Percentiles rank a stretch among this genome's conserved stretches.
Evolutionary conservation across 2,329 filamentous ascomycete species (phyloP).

Genomic region (Hirsutella thompsonii): DNA sequence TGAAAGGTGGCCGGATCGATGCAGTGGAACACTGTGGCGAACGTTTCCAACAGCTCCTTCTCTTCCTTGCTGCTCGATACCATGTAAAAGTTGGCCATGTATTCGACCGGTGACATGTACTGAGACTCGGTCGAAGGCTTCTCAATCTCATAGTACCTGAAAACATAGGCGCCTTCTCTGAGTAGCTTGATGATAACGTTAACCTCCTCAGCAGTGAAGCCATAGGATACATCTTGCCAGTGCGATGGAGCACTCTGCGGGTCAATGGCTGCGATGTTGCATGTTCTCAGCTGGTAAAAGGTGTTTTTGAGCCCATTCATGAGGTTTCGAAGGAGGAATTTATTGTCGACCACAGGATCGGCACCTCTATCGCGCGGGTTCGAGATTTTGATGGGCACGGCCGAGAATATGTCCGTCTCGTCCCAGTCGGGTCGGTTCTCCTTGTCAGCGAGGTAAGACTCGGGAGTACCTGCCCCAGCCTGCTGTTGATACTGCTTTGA

Average conservation of each 20-base stretch:
- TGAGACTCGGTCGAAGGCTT: slow-evolving; percentile 60
- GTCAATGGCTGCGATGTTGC: slow-evolving; percentile 71
- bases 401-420: slow-evolving; percentile 92
- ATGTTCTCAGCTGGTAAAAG: slow-evolving; percentile 86
- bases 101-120: slow-evolving; percentile 74
- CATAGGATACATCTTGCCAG: slow-evolving; percentile 91
- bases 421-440: slow-evolving; percentile 85
- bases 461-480: slow-evolving; percentile 46
- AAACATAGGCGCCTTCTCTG: slow-evolving; percentile 89
- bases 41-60: slow-evolving; percentile 93
- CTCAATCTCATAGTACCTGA: slow-evolving; percentile 91
- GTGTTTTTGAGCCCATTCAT: slow-evolving; percentile 94
- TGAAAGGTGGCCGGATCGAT: slow-evolving; percentile 98
- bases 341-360: slow-evolving; percentile 91
- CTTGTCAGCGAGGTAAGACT: slow-evolving; percentile 76
- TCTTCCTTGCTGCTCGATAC: slow-evolving; percentile 90
- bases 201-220: slow-evolving; percentile 95
- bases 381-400: slow-evolving; percentile 89
- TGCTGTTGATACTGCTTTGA: slow-evolving; percentile 66
- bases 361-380: slow-evolving; percentile 80
- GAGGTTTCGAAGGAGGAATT: slow-evolving; percentile 92
- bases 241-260: slow-evolving; percentile 68
- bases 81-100: slow-evolving; percentile 91
- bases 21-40: slow-evolving; percentile 96
- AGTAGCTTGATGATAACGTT: slow-evolving; percentile 95